Base-by-base conservation (phyloP, 768 basidiomycete genomes). In the Lactarius quietus region DNA sequence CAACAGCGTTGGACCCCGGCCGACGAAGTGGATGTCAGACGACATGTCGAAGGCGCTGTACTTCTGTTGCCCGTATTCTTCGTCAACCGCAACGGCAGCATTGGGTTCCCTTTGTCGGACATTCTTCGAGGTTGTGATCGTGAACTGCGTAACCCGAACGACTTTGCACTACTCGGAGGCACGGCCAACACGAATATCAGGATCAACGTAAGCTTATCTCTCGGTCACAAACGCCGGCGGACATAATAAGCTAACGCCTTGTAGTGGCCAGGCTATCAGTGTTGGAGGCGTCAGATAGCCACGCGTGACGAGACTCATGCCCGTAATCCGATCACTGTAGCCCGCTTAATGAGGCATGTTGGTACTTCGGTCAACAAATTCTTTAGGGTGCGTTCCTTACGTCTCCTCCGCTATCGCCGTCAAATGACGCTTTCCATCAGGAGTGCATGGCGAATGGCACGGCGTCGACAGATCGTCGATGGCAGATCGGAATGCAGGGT, bases 21-120 rank as follows among this genome's bases (percentile, higher is more conserved):
- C 3, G 48, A 65, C 15, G 48, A 57, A 9, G 60, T 57, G n/a
- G 64, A 61, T 56, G 2, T 57, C 20, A 55, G 48, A 18, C 64
- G 56, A 35, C 23, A 57, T 14, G 60, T 66, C 6, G 17, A 17
- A 43, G 15, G 1, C 5, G 56, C 65, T 15, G 14, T 9, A 9
- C 61, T 66, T 28, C 61, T 53, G n/a, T 48, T 62, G 6, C 65
- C 65, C 1, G 6, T 62, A 0, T 66, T 58, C 51, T 66, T 66
- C 23, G 31, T 61, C 6, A 58, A 57, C 2, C 39, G 9, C 6
- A 52, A 33, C 2, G 54, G 56, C 3, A 18, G 0, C 5, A 0
- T 58, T 15, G 65, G 65, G 17, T 66, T 62, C 39, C 28, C 17
- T 23, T 23, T 66, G 1, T 35, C 23, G 0, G 61, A 62, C 12